Base-by-base conservation (phyloP, 2,329 filamentous ascomycete species). In the Phaeosphaeriaceae sp. region DNA sequence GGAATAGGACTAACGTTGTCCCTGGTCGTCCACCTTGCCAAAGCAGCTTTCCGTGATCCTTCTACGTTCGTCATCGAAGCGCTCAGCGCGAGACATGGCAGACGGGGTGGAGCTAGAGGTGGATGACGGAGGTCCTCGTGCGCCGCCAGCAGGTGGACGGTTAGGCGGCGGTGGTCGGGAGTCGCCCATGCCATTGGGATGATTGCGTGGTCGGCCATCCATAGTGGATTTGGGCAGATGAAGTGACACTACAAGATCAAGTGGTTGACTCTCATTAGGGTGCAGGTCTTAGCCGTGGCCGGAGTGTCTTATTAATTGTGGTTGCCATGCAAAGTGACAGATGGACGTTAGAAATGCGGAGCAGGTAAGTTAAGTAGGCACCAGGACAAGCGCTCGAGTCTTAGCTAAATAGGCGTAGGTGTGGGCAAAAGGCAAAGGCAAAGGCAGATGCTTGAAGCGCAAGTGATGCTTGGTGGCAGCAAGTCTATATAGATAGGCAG, bases 1-100 rank as follows among this genome's bases (percentile, higher is more conserved):
- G 38, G 29, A 16, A 46, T 18, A 34, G 43, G 18, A 83, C 88
- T 70, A 83, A 95, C 91, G 81, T 52, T 90, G 88, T 60, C 92
- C 92, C 76, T 96, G 90, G 34, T 85, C 82, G 70, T 97, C 94
- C 67, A 87, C 87, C 79, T 95, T 97, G 73, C 80, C 84, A 79
- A 97, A 99, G 77, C 92, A 97, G 75, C 90, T 96, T 56, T 96
- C 89, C 58, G 96, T 88, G 66, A 99, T 97, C 71, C 94, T 86
- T 72, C 85, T 83, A 81, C 97, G 96, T 81, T 99, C 94, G 70
- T 97, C 92, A 74, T 99, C 94, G 73, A 97, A 99, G 65, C 86
- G 85, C 77, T 96, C 91, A 46, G 93, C 93, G 68, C 79, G 77
- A 21, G 69, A 76, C 69, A 74, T 72, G 42, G 34, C 52, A 1